Evolutionary conservation across 352 stramenopile genomes (phyloP), one percentile per base, ranked within the genome.

Genomic region (Pythium angustatum): DNA sequence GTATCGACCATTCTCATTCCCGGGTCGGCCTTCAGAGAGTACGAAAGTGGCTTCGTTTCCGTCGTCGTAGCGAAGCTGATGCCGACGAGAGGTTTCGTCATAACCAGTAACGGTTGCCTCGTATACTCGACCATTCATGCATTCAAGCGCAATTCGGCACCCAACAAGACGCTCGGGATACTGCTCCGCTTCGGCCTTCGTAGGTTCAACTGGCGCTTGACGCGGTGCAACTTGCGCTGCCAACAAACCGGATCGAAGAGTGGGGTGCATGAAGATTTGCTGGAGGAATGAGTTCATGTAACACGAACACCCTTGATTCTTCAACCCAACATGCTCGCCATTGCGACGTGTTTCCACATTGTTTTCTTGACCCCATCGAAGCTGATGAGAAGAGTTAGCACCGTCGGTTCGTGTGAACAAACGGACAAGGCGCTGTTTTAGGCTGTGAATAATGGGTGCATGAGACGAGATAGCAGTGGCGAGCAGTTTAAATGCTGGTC

Each of bases 211-310:
- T 12, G 81, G 72, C 30, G 74, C 78, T 15, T 76, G 73, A 11
- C 77, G 74, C 38, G 81, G 71, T 40, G 78, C 53, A 14, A 96
- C 85, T 50, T 91, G 78, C 14, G 87, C 87, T 21, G 76, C 75
- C 49, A 97, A 30, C 31, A 97, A 57, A 15, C 87, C 89, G 71
- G 93, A 79, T 2, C 84, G 75, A 27, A 98, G 71, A 10, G 76
- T 90, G 3, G 83, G 79, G 43, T 94, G 83, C 83, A 96, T 96
- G 60, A 96, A 99, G 12, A 99, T 72, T 65, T 99, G 96, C 73
- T 99, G 98, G 19, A 99, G 77, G 19, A 99, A 93, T 1, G 96
- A 99, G 71, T 99, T 99, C 94, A 99, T 99, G 83, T 99, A 99
- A 82, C 98, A 99, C 10, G 97, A 99, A 72, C 96, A 99, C 49